These are phyloP conservation scores for Ganoderma resinaceum DNA, from an alignment of 1,284 basidiomycete genomes.

Conservation along the genomic window DNA sequence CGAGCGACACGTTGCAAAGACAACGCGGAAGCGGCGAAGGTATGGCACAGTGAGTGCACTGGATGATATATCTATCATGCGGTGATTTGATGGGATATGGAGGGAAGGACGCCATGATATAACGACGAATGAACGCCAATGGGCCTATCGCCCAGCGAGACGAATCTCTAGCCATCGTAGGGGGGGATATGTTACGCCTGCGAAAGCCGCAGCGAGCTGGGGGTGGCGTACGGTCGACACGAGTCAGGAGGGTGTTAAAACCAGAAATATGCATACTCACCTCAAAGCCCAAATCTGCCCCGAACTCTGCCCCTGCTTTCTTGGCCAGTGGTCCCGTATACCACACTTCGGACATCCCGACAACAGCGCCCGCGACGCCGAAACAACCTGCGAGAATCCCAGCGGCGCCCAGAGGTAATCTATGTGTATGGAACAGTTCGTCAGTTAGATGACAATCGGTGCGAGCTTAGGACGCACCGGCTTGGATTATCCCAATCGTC, in stretches of 20 bases:
- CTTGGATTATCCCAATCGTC: slow-evolving; percentile 59
- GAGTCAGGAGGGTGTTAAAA: not conserved
- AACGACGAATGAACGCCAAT: not conserved
- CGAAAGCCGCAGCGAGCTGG: slow-evolving; percentile 52
- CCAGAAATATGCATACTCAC: slow-evolving; percentile 36
- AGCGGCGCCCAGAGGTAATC: slow-evolving; percentile 63
- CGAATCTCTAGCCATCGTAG: slow-evolving; percentile 54
- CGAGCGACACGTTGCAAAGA: too few species aligned
- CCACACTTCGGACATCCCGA: slow-evolving; percentile 60
- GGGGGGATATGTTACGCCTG: slow-evolving; percentile 49
- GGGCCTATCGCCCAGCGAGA: slow-evolving; percentile 45
- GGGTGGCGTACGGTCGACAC: not conserved
- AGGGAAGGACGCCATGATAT: not conserved
- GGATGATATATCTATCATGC: too few species aligned
- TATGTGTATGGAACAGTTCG: slow-evolving; percentile 35
- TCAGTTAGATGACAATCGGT: slow-evolving; percentile 7
- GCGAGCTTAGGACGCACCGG: slow-evolving; percentile 38
- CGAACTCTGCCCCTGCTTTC: slow-evolving; percentile 48
- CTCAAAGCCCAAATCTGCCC: slow-evolving; percentile 68
- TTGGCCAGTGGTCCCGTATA: slow-evolving; percentile 59
- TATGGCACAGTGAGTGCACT: too few species aligned
- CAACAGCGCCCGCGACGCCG: slow-evolving; percentile 54
- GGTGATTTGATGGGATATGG: not conserved
- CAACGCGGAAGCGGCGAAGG: too few species aligned
- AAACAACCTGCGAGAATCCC: slow-evolving; percentile 56